phyloP scores from a whole-genome alignment of 1,284 basidiomycete species.

The Fomitopsis pinicola region DNA sequence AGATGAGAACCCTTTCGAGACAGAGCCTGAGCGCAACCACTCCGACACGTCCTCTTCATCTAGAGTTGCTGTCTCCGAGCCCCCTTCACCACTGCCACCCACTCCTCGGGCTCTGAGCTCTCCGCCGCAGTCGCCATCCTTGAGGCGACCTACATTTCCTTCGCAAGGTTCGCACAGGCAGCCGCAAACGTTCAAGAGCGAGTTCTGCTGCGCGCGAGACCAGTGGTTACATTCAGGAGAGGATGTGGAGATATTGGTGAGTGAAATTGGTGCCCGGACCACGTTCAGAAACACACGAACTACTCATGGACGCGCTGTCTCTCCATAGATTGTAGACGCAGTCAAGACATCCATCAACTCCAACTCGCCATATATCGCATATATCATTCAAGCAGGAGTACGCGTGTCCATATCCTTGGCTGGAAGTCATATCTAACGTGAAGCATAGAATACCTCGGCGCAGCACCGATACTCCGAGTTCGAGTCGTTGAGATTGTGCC shows the following conservation, averaged over 20 bases:
- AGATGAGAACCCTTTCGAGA: slow-evolving; percentile 79
- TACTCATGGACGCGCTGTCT: neutral
- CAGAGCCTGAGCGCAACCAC: slow-evolving; percentile 50
- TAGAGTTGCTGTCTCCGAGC: slow-evolving; percentile 58
- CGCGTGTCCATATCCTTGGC: slow-evolving; percentile 26
- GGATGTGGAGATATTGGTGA: slow-evolving; percentile 72
- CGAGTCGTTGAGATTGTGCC: slow-evolving; percentile 83
- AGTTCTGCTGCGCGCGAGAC: slow-evolving; percentile 73
- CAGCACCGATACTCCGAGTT: slow-evolving; percentile 97
- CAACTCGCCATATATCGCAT: slow-evolving; percentile 88
- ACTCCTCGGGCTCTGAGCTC: slow-evolving; percentile 32
- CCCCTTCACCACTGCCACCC: slow-evolving; percentile 53
- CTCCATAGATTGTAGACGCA: slow-evolving; percentile 81
- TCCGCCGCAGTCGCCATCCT: slow-evolving; percentile 29
- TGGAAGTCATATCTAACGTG: slow-evolving; percentile 6
- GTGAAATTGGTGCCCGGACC: slow-evolving; percentile 21
- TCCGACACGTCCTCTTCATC: slow-evolving; percentile 65
- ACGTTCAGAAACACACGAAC: neutral
- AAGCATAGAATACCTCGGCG: slow-evolving; percentile 68
- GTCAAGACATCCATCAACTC: slow-evolving; percentile 91
- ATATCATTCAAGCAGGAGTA: slow-evolving; percentile 90
- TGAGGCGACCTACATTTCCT: slow-evolving; percentile 45
- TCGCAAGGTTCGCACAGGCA: slow-evolving; percentile 52
- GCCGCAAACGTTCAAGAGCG: slow-evolving; percentile 55
- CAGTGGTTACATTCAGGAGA: slow-evolving; percentile 76